A percentile compares a stretch with the other conserved stretches of the same genome.
Evolutionary conservation across 164 flowering plant species (phyloP).

Genomic region (Kalanchoe fedtschenkoi): DNA sequence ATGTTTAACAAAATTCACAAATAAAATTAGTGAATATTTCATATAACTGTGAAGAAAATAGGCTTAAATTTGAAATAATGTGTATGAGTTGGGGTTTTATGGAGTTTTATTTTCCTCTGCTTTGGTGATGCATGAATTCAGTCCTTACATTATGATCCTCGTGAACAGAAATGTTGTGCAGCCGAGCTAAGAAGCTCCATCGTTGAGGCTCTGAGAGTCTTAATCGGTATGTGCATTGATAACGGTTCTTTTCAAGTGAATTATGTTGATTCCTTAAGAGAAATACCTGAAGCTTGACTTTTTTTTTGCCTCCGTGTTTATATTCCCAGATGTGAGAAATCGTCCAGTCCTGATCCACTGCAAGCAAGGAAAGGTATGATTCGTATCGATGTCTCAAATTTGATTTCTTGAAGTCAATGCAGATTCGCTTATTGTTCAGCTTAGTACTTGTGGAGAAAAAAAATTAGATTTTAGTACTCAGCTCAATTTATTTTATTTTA

Average conservation of each 20-base stretch:
- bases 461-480: too few species aligned
- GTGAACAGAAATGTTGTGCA: conserved; percentile 44
- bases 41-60: too few species aligned
- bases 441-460: not conserved
- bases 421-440: not conserved
- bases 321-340: conserved; percentile 42
- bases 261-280: not conserved
- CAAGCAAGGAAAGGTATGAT: conserved; percentile 67
- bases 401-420: too few species aligned
- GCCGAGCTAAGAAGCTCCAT: conserved; percentile 40
- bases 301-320: not conserved
- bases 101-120: not conserved
- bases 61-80: too few species aligned
- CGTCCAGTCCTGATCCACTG: conserved; percentile 73
- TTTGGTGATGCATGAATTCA: not conserved
- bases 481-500: not conserved
- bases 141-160: not conserved
- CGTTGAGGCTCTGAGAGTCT: conserved; percentile 37
- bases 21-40: too few species aligned
- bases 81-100: not conserved
- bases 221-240: conserved; percentile 23
- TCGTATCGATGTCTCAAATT: not conserved
- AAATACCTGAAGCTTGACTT: not conserved
- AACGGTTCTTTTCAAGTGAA: not conserved
- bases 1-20: too few species aligned